These are phyloP conservation scores for Cucumis cinereus DNA, from an alignment of 306 rosid species.

Conservation along the genomic window DNA sequence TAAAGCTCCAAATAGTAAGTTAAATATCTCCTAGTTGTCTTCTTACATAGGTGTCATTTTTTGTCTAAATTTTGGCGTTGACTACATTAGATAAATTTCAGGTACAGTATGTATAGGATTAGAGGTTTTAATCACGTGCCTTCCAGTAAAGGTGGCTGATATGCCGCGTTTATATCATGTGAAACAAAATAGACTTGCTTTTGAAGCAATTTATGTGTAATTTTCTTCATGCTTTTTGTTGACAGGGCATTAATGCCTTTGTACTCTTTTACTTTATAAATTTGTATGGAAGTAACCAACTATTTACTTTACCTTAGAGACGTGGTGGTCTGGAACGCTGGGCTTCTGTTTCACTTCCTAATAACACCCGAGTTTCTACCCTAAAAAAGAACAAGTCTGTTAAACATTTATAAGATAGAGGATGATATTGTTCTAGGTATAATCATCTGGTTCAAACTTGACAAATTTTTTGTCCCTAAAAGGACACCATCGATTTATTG, in stretches of 20 bases:
- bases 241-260: neutral
- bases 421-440: neutral
- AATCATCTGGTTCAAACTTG: neutral
- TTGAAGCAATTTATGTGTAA: neutral
- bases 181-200: neutral
- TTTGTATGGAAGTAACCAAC: neutral
- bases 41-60: neutral
- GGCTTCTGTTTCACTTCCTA: neutral
- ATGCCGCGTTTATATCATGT: neutral
- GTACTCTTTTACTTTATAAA: neutral
- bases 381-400: neutral
- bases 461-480: neutral
- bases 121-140: neutral
- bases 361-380: neutral
- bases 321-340: neutral
- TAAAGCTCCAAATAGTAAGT: slow-evolving; percentile 92
- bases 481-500: neutral
- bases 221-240: neutral
- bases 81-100: neutral
- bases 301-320: neutral
- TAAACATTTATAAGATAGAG: neutral
- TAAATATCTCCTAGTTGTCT: neutral
- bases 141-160: neutral
- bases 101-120: neutral
- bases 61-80: neutral